phyloP scores from a whole-genome alignment of 1,284 basidiomycete genomes.

The Malassezia caprae region DNA sequence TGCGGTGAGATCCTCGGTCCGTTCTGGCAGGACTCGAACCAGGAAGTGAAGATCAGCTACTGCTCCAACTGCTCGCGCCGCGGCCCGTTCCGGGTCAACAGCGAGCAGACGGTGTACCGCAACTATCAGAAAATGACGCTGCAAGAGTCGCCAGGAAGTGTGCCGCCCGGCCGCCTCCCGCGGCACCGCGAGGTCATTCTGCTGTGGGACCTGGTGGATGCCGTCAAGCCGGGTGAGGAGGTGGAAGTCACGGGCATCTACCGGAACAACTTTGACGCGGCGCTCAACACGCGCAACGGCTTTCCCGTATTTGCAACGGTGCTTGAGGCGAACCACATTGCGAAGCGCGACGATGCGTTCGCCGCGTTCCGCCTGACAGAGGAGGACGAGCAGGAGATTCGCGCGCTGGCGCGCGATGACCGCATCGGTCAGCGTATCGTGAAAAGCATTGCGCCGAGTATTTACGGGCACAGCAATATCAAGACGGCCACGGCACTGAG shows the following conservation, averaged over 20 bases:
- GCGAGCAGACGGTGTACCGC: conserved; percentile 95
- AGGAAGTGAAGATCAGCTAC: conserved; percentile 74
- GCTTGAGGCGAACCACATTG: conserved; percentile 77
- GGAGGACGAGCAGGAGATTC: conserved; percentile 88
- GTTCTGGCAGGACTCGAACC: conserved; percentile 91
- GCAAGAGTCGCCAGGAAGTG: conserved; percentile 95
- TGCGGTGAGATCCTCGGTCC: conserved; percentile 86
- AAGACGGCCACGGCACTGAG: conserved; percentile 93
- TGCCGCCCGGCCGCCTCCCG: conserved; percentile 90
- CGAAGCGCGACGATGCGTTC: conserved; percentile 87
- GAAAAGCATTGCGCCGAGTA: conserved; percentile 95
- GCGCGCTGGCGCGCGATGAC: conserved; percentile 73
- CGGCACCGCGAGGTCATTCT: conserved; percentile 92
- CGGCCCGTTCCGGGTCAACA: conserved; percentile 92
- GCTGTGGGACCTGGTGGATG: conserved; percentile 95
- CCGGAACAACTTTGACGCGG: conserved; percentile 96
- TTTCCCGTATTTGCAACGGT: conserved; percentile 98
- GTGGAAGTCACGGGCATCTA: conserved; percentile 87
- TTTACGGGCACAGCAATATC: conserved; percentile 97
- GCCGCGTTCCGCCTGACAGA: conserved; percentile 91
- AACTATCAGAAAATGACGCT: conserved; percentile 99
- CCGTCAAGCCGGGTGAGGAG: conserved; percentile 95
- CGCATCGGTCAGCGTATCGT: conserved; percentile 92
- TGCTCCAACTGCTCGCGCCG: conserved; percentile 87
- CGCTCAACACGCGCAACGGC: conserved; percentile 94